Evolutionary conservation across 2,329 filamentous ascomycete species (phyloP).

Genomic region (Knufia fluminis): DNA sequence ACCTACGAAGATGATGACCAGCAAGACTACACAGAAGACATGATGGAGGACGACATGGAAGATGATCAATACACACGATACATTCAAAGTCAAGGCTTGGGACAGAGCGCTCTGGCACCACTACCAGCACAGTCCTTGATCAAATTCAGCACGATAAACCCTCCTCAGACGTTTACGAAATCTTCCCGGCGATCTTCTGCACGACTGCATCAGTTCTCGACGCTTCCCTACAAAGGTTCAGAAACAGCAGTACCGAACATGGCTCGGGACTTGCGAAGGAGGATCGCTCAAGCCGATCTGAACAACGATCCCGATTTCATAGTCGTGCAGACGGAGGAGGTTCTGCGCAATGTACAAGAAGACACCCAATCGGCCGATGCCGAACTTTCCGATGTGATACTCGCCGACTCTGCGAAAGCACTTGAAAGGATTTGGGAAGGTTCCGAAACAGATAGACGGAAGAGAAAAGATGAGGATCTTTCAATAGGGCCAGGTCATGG

Average conservation of each 20-base stretch:
- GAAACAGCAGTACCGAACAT: slow-evolving; percentile 60
- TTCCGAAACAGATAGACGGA: background rate
- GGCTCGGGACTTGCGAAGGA: slow-evolving; percentile 58
- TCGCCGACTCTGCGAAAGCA: slow-evolving; percentile 13
- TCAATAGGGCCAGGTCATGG: slow-evolving; percentile 55
- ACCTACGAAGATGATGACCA: slow-evolving; percentile 9
- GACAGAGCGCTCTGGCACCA: slow-evolving; percentile 7
- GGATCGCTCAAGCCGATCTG: slow-evolving; percentile 49
- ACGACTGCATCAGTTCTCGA: slow-evolving; percentile 12
- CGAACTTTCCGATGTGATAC: slow-evolving; percentile 23
- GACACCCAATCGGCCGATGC: slow-evolving; percentile 29
- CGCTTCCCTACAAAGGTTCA: slow-evolving; percentile 34
- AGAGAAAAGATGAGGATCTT: slow-evolving; percentile 19
- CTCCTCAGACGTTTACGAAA: slow-evolving; percentile 23
- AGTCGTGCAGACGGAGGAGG: slow-evolving; percentile 64
- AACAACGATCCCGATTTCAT: slow-evolving; percentile 58
- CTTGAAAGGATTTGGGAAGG: slow-evolving; percentile 17
- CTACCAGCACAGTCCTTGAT: slow-evolving; percentile 17
- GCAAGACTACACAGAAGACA: slow-evolving; percentile 11
- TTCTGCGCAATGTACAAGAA: slow-evolving; percentile 56
- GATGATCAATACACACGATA: slow-evolving; percentile 30
- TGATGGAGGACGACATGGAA: slow-evolving; percentile 30
- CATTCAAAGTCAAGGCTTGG: slow-evolving; percentile 11
- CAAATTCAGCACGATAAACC: slow-evolving; percentile 34
- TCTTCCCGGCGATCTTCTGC: slow-evolving; percentile 13